phyloP scores from a whole-genome alignment of 108 stramenopile genomes.

The Conticribra guillardii region DNA sequence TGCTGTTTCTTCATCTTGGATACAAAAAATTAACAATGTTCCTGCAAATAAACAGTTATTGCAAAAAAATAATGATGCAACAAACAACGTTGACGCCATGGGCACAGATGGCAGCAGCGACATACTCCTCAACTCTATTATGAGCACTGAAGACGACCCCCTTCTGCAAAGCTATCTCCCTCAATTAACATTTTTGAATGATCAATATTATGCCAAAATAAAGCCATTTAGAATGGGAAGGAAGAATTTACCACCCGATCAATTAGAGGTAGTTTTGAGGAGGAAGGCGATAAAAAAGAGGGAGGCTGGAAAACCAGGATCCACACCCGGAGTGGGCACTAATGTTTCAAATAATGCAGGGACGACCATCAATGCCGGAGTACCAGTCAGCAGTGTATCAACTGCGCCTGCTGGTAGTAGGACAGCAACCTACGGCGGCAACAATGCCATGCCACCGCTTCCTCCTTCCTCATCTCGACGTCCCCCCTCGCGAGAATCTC shows the following conservation, averaged over 20 bases:
- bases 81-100: no score
- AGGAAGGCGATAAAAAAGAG: slow-evolving; percentile 40
- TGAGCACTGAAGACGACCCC: slow-evolving; percentile 1
- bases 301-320: background rate
- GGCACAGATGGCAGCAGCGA: no score
- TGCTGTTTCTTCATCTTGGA: no score
- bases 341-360: background rate
- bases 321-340: background rate
- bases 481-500: slow-evolving; percentile 1
- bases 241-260: slow-evolving; percentile 41
- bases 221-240: slow-evolving; percentile 30
- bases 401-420: no score
- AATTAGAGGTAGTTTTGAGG: slow-evolving; percentile 46
- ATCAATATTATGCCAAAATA: slow-evolving; percentile 29
- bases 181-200: slow-evolving; percentile 18
- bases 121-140: background rate
- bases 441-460: no score
- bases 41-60: background rate
- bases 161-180: slow-evolving; percentile 25
- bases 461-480: background rate
- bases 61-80: no score
- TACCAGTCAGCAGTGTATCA: background rate
- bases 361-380: background rate
- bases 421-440: no score
- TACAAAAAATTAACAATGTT: background rate